phyloP scores from a whole-genome alignment of 345 rosid species.

The Eucalyptus tenuipes region DNA sequence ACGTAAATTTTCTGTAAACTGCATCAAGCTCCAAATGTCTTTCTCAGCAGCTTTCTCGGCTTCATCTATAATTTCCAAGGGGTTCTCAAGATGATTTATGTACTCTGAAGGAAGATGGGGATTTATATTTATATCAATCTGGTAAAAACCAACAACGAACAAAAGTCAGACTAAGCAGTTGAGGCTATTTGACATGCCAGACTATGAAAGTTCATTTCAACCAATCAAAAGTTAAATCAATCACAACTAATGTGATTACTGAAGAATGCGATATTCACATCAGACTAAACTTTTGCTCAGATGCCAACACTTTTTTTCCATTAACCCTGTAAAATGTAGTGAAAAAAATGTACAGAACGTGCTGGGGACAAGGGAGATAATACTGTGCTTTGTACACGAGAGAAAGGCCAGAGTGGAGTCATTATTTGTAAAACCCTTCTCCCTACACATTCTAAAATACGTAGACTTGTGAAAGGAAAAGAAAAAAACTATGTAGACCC shows the following conservation, averaged over 20 bases:
- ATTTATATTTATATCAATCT: conserved; percentile 79
- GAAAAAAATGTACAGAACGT: not conserved
- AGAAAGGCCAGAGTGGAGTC: not conserved
- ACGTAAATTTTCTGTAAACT: conserved; percentile 79
- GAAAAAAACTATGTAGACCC: not conserved
- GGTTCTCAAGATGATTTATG: conserved; percentile 78
- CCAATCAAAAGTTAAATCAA: not conserved
- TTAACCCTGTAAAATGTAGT: not conserved
- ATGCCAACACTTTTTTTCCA: not conserved
- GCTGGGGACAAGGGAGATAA: not conserved
- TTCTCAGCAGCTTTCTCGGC: conserved; percentile 88
- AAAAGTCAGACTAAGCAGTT: not conserved
- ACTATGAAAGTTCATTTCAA: not conserved
- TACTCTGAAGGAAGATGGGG: conserved; percentile 81
- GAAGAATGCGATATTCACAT: not conserved
- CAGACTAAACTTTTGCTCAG: not conserved
- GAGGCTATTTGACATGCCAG: not conserved
- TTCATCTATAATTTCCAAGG: conserved; percentile 64
- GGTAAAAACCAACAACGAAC: not conserved
- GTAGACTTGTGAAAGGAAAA: not conserved
- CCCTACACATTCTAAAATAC: not conserved
- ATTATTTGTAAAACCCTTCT: not conserved
- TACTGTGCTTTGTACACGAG: not conserved
- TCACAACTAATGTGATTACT: not conserved
- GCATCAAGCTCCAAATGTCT: conserved; percentile 74